Evolutionary conservation across 352 stramenopile species (phyloP).

Genomic region (Globisporangium lucens): DNA sequence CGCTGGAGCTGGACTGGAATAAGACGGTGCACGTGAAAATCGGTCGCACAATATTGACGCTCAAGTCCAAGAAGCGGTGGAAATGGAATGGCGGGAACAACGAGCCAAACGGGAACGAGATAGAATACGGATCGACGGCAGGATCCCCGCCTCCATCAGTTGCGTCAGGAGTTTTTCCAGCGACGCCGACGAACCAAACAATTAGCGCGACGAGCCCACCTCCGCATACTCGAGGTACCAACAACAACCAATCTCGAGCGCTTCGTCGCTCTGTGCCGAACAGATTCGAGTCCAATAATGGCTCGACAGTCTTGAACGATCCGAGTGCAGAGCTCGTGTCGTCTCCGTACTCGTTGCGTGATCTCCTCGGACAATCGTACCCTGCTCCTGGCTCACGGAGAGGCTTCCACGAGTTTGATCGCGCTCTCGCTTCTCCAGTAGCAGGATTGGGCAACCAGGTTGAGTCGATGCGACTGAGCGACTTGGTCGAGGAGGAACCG

Average conservation of each 20-base stretch:
- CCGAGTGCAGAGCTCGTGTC: conserved; percentile 44
- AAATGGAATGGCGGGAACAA: conserved; percentile 60
- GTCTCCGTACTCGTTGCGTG: conserved; percentile 16
- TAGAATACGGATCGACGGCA: conserved; percentile 2
- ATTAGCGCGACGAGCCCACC: conserved; percentile 11
- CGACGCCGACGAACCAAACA: conserved; percentile 15
- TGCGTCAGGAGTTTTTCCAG: background rate
- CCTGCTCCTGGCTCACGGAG: background rate
- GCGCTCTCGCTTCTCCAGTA: background rate
- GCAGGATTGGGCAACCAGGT: conserved; percentile 1
- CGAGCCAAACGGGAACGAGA: conserved; percentile 34
- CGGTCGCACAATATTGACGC: conserved; percentile 75
- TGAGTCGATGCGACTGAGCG: conserved; percentile 4
- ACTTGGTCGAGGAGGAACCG: conserved; percentile 16
- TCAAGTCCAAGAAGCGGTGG: conserved; percentile 84
- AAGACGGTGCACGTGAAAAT: conserved; percentile 85
- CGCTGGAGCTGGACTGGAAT: conserved; percentile 80
- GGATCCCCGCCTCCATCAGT: background rate
- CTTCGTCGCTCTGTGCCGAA: conserved; percentile 19
- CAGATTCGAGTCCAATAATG: conserved; percentile 34
- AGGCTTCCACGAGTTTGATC: conserved; percentile 1
- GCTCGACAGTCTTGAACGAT: conserved; percentile 30
- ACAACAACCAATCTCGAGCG: conserved; percentile 12
- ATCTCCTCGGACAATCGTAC: conserved; percentile 12
- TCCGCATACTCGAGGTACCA: background rate